phyloP scores from a whole-genome alignment of 2,329 filamentous ascomycete species.

The Chrysoporthe cubensis region DNA sequence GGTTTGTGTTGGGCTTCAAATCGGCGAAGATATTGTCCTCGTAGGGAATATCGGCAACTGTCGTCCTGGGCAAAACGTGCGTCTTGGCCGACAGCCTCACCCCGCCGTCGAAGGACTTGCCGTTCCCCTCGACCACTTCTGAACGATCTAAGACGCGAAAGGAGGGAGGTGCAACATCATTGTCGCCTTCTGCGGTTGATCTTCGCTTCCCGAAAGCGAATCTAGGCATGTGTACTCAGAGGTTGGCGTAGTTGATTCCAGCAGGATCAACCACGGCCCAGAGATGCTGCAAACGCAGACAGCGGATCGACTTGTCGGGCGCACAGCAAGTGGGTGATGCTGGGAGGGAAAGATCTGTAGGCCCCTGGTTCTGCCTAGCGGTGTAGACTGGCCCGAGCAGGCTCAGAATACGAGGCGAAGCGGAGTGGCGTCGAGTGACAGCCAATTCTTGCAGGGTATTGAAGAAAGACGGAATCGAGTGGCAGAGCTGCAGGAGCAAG shows the following conservation, averaged over 20 bases:
- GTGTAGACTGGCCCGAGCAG: conserved; percentile 16
- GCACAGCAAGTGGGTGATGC: conserved; percentile 9
- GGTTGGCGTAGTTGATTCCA: conserved; percentile 28
- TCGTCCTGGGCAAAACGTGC: conserved; percentile 44
- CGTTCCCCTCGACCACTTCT: conserved; percentile 43
- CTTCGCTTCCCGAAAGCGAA: conserved; percentile 65
- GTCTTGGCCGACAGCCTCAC: conserved; percentile 46
- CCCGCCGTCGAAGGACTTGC: conserved; percentile 57
- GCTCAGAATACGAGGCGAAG: conserved; percentile 29
- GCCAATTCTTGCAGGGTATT: conserved; percentile 19
- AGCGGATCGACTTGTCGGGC: conserved; percentile 17
- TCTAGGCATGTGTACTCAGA: conserved; percentile 60
- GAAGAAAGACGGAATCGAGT: conserved; percentile 25
- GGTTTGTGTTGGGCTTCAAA: conserved; percentile 52
- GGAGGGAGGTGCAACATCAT: conserved; percentile 55
- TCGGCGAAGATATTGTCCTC: conserved; percentile 64
- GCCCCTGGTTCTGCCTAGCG: conserved; percentile 15
- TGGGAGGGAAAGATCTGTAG: conserved; percentile 11
- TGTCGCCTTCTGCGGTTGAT: conserved; percentile 59
- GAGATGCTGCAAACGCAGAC: conserved; percentile 24
- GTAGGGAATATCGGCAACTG: conserved; percentile 42
- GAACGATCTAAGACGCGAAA: conserved; percentile 63
- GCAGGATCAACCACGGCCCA: conserved; percentile 29
- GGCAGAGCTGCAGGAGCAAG: conserved; percentile 6
- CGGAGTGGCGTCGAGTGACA: conserved; percentile 26